Conservation (phyloP, 176 grass and related monocot genomes). For the Raddia guianensis region DNA sequence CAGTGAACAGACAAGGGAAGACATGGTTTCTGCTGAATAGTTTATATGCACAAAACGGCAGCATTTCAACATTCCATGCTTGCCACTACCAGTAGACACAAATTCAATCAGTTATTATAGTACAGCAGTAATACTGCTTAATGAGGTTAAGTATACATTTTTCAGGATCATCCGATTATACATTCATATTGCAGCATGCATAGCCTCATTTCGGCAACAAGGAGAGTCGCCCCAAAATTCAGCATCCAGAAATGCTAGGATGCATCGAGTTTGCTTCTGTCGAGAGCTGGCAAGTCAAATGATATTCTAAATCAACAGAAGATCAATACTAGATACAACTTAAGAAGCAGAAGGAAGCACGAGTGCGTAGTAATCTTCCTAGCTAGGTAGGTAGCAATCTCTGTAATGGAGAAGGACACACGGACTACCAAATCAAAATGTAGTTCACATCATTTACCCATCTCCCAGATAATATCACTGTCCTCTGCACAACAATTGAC, state of each 20-base stretch:
- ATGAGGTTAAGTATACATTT: constrained; percentile 3
- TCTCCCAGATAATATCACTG: constrained; percentile 74
- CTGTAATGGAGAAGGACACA: neutral
- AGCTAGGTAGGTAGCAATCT: neutral
- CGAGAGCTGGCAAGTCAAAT: neutral
- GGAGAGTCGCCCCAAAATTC: no score
- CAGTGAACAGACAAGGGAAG: neutral
- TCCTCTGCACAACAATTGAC: constrained; percentile 72
- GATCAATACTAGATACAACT: constrained; percentile 4
- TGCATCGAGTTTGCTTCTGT: neutral
- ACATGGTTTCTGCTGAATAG: neutral
- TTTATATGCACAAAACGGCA: neutral
- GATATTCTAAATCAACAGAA: neutral
- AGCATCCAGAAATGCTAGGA: no score
- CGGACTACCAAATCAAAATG: neutral
- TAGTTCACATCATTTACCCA: constrained; percentile 49
- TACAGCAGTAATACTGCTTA: neutral
- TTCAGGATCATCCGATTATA: neutral
- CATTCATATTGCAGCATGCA: neutral
- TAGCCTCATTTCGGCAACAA: no score
- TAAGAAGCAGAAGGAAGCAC: neutral
- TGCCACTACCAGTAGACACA: neutral
- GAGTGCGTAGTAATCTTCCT: neutral
- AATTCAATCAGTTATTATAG: constrained; percentile 4
- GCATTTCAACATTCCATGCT: neutral